phyloP scores from a whole-genome alignment of 2,329 filamentous ascomycete species.

The Arthrobotrys sphaeroides region DNA sequence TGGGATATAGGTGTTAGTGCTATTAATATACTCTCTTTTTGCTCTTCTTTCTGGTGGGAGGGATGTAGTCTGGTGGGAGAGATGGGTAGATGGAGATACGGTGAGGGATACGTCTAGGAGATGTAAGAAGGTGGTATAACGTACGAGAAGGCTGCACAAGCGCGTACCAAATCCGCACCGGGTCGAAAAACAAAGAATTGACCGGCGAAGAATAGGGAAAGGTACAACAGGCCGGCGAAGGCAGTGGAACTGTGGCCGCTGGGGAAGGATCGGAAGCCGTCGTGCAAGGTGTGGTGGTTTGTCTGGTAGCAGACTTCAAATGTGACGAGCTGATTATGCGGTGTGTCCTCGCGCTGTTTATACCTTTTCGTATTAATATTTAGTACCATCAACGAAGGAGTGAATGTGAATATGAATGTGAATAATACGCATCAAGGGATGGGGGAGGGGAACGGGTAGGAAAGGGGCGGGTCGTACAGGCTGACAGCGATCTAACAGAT shows the following conservation, averaged over 20 bases:
- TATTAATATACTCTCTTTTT: not conserved
- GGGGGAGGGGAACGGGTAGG: not conserved
- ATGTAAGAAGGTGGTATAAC: too few relatives aligned
- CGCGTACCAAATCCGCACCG: conserved; percentile 16
- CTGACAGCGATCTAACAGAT: conserved; percentile 86
- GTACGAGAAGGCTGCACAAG: conserved; percentile 35
- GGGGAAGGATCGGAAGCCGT: conserved; percentile 85
- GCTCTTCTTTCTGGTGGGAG: not conserved
- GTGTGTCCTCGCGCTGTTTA: conserved; percentile 63
- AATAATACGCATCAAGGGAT: too few relatives aligned
- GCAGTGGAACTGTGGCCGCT: conserved; percentile 82
- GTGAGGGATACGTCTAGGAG: too few relatives aligned
- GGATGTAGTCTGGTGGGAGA: not conserved
- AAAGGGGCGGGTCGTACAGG: conserved; percentile 63
- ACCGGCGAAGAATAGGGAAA: conserved; percentile 65
- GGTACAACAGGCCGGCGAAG: conserved; percentile 80
- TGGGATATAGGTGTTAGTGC: not conserved
- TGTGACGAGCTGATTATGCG: conserved; percentile 69
- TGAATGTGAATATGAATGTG: too few relatives aligned
- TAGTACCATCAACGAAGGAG: too few relatives aligned
- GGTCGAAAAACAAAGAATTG: conserved; percentile 47
- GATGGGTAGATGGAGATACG: too few relatives aligned
- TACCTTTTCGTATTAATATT: conserved; percentile 37
- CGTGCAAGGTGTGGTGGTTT: conserved; percentile 74
- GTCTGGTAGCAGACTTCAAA: conserved; percentile 78